Evolutionary conservation across 2,329 filamentous ascomycete genomes (phyloP).

Genomic region (Cercospora sp.): DNA sequence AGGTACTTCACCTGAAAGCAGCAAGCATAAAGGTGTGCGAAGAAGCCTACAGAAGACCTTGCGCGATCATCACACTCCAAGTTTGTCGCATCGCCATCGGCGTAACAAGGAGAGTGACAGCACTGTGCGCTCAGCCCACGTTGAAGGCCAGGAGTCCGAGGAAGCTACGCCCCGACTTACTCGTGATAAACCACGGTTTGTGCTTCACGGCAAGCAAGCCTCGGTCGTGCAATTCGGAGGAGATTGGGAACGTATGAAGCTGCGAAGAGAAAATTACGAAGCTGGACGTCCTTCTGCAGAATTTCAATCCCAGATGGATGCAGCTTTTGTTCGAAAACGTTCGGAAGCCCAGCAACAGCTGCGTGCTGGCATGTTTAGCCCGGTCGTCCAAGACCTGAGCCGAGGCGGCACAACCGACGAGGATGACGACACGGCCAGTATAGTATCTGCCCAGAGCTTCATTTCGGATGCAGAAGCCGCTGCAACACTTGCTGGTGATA

Average conservation of each 20-base stretch:
- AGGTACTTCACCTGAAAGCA: conserved; percentile 31
- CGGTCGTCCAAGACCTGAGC: conserved; percentile 19
- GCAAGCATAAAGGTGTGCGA: conserved; percentile 60
- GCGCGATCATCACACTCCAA: conserved; percentile 56
- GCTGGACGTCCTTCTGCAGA: conserved; percentile 18
- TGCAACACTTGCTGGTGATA: conserved; percentile 8
- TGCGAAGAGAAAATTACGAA: conserved; percentile 36
- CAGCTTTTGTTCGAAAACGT: conserved; percentile 17
- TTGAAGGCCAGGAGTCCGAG: conserved; percentile 18
- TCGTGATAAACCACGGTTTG: conserved; percentile 83
- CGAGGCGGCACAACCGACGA: conserved; percentile 20
- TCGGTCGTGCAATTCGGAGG: conserved; percentile 94
- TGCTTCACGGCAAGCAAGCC: conserved; percentile 95
- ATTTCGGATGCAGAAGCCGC: conserved; percentile 33
- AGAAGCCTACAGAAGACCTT: conserved; percentile 87
- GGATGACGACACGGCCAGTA: conserved; percentile 25
- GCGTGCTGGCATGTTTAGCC: conserved; percentile 21
- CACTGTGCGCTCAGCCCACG: conserved; percentile 47
- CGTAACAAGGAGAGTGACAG: conserved; percentile 73
- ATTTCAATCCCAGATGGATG: conserved; percentile 14
- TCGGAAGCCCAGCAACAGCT: conserved; percentile 23
- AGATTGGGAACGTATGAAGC: conserved; percentile 60
- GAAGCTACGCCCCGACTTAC: conserved; percentile 66
- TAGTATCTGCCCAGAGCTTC: conserved; percentile 27
- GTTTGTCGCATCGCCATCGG: conserved; percentile 64